Conservation (phyloP, 805 yeast species). For the Jamesozyma gamospora region DNA sequence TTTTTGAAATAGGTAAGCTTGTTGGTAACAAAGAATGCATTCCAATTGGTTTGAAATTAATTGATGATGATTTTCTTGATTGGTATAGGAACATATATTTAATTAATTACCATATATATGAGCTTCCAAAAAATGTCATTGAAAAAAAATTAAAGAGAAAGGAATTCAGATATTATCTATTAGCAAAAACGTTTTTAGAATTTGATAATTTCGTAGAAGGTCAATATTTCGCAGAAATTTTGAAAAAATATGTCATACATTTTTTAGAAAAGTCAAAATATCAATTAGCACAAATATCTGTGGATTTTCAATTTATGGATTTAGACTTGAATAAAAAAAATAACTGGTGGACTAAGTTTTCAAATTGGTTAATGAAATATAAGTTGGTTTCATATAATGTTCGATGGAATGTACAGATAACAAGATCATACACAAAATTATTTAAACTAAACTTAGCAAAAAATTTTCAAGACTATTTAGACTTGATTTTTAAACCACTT, state of each 20-base stretch:
- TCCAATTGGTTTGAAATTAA: slow-evolving; percentile 24
- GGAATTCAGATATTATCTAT: slow-evolving; percentile 20
- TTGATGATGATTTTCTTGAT: slow-evolving; percentile 23
- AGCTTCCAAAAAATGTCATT: slow-evolving; percentile 9
- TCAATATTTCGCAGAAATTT: slow-evolving; percentile 30
- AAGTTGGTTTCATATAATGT: slow-evolving; percentile 32
- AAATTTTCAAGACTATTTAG: slow-evolving; percentile 28
- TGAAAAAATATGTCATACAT: slow-evolving; percentile 27
- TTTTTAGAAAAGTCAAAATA: slow-evolving; percentile 32
- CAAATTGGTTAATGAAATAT: slow-evolving; percentile 31
- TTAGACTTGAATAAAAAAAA: slow-evolving; percentile 1
- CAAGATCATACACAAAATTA: slow-evolving; percentile 26
- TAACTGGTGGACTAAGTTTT: slow-evolving; percentile 29
- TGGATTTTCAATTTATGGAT: slow-evolving; percentile 24
- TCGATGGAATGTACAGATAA: slow-evolving; percentile 31
- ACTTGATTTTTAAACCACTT: slow-evolving; percentile 27
- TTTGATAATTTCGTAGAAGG: slow-evolving; percentile 32
- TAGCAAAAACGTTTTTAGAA: slow-evolving; percentile 30
- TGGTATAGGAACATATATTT: slow-evolving; percentile 20
- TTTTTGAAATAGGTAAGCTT: slow-evolving; percentile 11
- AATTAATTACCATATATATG: slow-evolving; percentile 16
- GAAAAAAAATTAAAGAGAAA: slow-evolving; percentile 13
- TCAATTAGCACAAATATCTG: slow-evolving; percentile 31
- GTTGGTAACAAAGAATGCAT: slow-evolving; percentile 7
- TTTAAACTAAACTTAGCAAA: slow-evolving; percentile 13